Conservation (phyloP, 768 basidiomycete species). For the Cystofilobasidium bisporidii region DNA sequence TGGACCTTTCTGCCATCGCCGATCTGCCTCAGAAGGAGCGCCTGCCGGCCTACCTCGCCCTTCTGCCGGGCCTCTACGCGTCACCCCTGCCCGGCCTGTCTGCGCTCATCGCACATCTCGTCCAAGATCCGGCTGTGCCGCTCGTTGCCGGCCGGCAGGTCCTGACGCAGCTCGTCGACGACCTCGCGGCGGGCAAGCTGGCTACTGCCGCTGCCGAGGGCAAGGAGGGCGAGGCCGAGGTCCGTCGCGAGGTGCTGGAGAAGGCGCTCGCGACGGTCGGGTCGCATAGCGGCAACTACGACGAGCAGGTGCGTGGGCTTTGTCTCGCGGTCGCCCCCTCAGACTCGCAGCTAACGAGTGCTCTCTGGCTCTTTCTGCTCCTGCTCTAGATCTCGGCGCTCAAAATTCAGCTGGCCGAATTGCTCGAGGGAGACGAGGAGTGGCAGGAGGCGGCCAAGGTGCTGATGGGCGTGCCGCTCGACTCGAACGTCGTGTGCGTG, state of each 20-base stretch:
- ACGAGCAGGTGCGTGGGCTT: conserved; percentile 70
- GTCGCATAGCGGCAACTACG: conserved; percentile 65
- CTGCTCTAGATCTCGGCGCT: not conserved
- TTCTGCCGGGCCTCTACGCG: conserved; percentile 44
- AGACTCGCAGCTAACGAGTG: too few relatives aligned
- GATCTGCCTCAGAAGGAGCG: conserved; percentile 63
- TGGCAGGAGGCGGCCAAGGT: conserved; percentile 89
- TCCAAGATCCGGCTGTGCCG: conserved; percentile 19
- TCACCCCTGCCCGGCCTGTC: conserved; percentile 15
- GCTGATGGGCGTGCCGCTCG: conserved; percentile 82
- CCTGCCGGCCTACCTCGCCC: conserved; percentile 59
- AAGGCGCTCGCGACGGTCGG: conserved; percentile 59
- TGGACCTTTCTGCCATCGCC: conserved; percentile 8
- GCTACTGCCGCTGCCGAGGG: conserved; percentile 28
- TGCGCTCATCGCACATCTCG: conserved; percentile 21
- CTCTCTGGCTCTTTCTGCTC: too few relatives aligned
- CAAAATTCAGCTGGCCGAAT: conserved; percentile 79
- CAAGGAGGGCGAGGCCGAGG: conserved; percentile 31
- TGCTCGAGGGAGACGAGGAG: conserved; percentile 80
- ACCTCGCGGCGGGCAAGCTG: conserved; percentile 43
- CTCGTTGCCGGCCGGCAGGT: conserved; percentile 25
- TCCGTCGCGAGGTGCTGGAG: conserved; percentile 58
- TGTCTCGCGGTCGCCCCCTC: too few relatives aligned
- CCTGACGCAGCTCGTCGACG: conserved; percentile 19
- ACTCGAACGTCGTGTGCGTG: conserved; percentile 68